These are phyloP conservation scores for Acrocalymma vagum DNA, from an alignment of 2,329 filamentous ascomycete genomes.

Conservation along the genomic window DNA sequence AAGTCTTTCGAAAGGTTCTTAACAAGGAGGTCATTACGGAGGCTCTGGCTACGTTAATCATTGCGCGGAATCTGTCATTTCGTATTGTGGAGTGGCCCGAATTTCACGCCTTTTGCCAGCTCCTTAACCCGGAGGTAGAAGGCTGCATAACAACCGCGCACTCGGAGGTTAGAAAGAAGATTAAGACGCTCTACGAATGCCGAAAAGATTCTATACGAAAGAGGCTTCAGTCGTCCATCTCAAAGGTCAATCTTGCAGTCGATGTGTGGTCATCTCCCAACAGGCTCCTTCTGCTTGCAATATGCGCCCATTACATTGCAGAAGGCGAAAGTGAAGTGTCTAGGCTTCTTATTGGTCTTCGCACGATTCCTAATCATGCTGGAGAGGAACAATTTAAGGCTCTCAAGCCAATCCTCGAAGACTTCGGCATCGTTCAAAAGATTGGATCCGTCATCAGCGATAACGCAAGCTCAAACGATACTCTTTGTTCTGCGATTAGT, in stretches of 20 bases:
- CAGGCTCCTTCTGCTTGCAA: constrained; percentile 7
- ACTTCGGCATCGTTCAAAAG: constrained; percentile 11
- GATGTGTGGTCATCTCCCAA: constrained; percentile 6
- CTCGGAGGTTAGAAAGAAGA: constrained; percentile 7
- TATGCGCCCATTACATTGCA: constrained; percentile 6
- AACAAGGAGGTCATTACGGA: constrained; percentile 6
- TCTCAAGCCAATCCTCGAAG: constrained; percentile 9
- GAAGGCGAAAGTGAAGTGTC: background rate
- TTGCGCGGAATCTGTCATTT: constrained; percentile 5
- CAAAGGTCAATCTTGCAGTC: constrained; percentile 6
- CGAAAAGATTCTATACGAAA: constrained; percentile 6
- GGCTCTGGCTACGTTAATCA: constrained; percentile 3
- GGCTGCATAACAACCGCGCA: constrained; percentile 3
- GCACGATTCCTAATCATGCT: constrained; percentile 1
- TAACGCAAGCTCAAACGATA: no score
- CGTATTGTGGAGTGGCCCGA: constrained; percentile 2
- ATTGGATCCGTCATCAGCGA: no score
- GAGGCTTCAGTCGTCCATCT: constrained; percentile 6
- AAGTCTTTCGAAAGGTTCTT: constrained; percentile 7
- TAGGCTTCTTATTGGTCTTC: constrained; percentile 5
- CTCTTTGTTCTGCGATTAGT: constrained; percentile 8
- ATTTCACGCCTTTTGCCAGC: constrained; percentile 3
- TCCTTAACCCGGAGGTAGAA: constrained; percentile 4
- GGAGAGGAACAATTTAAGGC: constrained; percentile 2
- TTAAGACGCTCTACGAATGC: constrained; percentile 3